Conservation (phyloP, 2,329 filamentous ascomycete species). For the Penicillium expansum region DNA sequence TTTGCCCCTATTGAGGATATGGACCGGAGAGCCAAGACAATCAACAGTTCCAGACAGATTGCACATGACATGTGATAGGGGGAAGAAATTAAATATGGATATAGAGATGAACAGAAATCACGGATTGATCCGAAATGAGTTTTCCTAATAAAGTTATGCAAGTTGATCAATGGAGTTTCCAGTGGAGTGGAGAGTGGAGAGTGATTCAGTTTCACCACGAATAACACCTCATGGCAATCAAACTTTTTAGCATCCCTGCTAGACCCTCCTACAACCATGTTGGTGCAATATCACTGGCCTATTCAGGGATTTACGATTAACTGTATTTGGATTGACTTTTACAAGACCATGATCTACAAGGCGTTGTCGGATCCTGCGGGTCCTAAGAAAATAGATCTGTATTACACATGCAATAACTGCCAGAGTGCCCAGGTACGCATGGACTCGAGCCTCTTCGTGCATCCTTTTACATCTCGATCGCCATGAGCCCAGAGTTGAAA, state of each 20-base stretch:
- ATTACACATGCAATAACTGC: background rate
- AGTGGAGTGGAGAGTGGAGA: background rate
- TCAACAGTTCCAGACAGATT: background rate
- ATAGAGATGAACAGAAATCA: background rate
- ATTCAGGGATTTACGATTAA: too few relatives aligned
- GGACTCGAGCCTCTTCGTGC: background rate
- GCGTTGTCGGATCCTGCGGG: background rate
- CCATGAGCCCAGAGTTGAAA: slow-evolving; percentile 11
- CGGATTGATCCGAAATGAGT: too few relatives aligned
- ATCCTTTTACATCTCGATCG: background rate
- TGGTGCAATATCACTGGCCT: background rate
- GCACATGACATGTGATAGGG: background rate
- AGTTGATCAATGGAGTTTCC: too few relatives aligned
- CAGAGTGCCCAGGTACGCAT: background rate
- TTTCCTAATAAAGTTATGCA: too few relatives aligned
- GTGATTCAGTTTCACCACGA: background rate
- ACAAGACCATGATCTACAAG: background rate
- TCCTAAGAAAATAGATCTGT: background rate
- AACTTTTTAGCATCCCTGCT: too few relatives aligned
- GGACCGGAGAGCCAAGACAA: background rate
- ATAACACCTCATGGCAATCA: too few relatives aligned
- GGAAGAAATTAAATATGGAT: too few relatives aligned
- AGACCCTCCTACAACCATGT: too few relatives aligned
- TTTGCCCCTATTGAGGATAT: too few relatives aligned
- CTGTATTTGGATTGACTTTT: background rate